Evolutionary conservation across 1,139 yeast genomes (phyloP).

Genomic region (Suhomyces chickasaworum): DNA sequence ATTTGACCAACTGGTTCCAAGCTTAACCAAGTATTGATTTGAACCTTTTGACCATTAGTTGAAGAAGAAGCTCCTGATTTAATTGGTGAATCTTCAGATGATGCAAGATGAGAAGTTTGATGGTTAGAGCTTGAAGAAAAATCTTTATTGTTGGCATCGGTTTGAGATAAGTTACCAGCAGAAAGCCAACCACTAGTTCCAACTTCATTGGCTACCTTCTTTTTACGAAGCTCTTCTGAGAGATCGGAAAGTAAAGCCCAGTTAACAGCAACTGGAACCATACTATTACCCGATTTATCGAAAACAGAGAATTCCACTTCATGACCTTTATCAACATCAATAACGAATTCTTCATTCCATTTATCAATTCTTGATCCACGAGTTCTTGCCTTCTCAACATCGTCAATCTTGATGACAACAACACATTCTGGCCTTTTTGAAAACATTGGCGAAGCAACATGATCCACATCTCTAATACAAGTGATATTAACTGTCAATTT

Average conservation of each 20-base stretch:
- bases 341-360: conserved; percentile 81
- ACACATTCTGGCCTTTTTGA: conserved; percentile 79
- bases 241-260: conserved; percentile 91
- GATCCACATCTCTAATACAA: conserved; percentile 88
- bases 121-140: background rate
- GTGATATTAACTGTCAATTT: conserved; percentile 67
- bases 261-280: conserved; percentile 87
- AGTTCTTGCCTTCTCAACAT: conserved; percentile 76
- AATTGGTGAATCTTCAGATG: conserved; percentile 5
- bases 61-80: conserved; percentile 10
- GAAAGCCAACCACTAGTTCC: conserved; percentile 86
- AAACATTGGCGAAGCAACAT: conserved; percentile 78
- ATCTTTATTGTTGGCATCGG: conserved; percentile 17
- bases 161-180: conserved; percentile 56
- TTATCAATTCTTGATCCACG: conserved; percentile 74
- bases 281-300: conserved; percentile 67
- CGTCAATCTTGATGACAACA: conserved; percentile 81
- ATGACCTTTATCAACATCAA: conserved; percentile 85
- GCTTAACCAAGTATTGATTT: conserved; percentile 82
- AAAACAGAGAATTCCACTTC: conserved; percentile 87
- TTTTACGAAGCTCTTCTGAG: conserved; percentile 91
- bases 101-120: background rate
- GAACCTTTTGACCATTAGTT: conserved; percentile 29
- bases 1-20: conserved; percentile 95
- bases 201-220: conserved; percentile 75